Percentiles rank a stretch among this genome's conserved stretches.
These are phyloP conservation scores for Rhizopus arrhizus DNA, from an alignment of 371 early-diverging fungal genomes.

Conservation along the genomic window DNA sequence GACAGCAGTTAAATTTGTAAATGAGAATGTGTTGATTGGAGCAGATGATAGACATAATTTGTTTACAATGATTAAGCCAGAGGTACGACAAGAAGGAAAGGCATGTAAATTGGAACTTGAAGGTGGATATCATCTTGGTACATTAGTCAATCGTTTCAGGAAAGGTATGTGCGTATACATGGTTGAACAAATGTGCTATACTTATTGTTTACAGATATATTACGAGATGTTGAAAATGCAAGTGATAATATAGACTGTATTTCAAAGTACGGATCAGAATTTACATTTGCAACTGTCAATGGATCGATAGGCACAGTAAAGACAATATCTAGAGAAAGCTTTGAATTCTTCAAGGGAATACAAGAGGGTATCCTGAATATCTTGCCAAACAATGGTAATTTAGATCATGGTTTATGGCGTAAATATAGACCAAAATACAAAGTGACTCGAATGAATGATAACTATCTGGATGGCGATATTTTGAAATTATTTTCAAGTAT, in stretches of 20 bases:
- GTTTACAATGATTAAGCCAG: conserved; percentile 52
- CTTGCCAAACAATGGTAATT: conserved; percentile 58
- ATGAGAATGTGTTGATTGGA: conserved; percentile 64
- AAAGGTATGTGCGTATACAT: conserved; percentile 11
- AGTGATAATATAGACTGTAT: conserved; percentile 40
- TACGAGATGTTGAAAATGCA: conserved; percentile 51
- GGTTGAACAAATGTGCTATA: not conserved
- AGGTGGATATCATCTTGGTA: conserved; percentile 82
- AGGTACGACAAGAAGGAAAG: conserved; percentile 28
- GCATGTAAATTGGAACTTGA: conserved; percentile 55
- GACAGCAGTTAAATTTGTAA: conserved; percentile 65
- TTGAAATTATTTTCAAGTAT: conserved; percentile 78
- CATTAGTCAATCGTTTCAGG: conserved; percentile 76
- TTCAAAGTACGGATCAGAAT: conserved; percentile 40
- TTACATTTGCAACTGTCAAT: conserved; percentile 76
- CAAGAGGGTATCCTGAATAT: conserved; percentile 65
- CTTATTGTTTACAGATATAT: conserved; percentile 2
- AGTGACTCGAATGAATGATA: conserved; percentile 56
- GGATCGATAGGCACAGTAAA: conserved; percentile 83
- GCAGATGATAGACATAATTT: conserved; percentile 67
- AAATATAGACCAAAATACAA: conserved; percentile 47
- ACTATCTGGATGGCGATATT: conserved; percentile 84
- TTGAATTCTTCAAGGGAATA: conserved; percentile 61
- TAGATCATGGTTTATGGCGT: conserved; percentile 70
- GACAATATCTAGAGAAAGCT: conserved; percentile 58